A percentile compares a stretch with the other conserved stretches of the same genome.
phyloP scores from a whole-genome alignment of 768 basidiomycete genomes.

The Sporobolomyces phaffii region DNA sequence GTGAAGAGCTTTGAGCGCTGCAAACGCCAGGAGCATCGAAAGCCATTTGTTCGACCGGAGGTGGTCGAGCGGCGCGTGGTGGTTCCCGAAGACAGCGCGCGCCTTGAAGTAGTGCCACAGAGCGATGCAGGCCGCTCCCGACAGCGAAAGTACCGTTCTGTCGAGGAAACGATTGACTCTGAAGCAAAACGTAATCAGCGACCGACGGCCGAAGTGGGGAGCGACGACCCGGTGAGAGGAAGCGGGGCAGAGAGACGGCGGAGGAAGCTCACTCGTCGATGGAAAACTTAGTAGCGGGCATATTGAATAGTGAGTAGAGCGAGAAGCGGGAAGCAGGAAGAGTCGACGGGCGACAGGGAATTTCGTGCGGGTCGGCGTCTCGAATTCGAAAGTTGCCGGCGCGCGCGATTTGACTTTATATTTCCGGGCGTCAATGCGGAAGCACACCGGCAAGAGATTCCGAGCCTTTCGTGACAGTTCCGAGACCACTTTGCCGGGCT shows the following conservation, averaged over 20 bases:
- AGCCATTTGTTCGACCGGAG: conserved; percentile 6
- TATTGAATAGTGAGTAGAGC: too few species aligned
- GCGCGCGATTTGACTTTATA: too few species aligned
- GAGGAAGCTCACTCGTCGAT: conserved; percentile 20
- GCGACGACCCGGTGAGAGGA: too few species aligned
- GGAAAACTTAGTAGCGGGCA: background rate
- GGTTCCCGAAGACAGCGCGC: background rate
- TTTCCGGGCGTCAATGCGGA: too few species aligned
- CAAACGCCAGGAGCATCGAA: conserved; percentile 21
- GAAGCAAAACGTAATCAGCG: background rate
- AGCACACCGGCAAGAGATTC: too few species aligned
- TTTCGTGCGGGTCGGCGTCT: too few species aligned
- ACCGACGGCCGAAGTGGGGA: background rate
- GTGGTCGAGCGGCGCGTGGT: conserved; percentile 9
- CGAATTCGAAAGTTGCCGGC: background rate
- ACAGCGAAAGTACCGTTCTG: conserved; percentile 9
- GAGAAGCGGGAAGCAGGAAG: background rate
- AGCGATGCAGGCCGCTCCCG: conserved; percentile 5
- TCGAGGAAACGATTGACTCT: conserved; percentile 34
- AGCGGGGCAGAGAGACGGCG: background rate
- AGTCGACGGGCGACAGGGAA: background rate
- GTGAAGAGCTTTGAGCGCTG: conserved; percentile 23
- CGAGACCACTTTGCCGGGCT: too few species aligned
- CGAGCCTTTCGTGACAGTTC: too few species aligned
- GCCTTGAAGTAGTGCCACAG: conserved; percentile 14